Percentiles rank a stretch among this genome's conserved stretches.
These are phyloP conservation scores for Amanita pseudoporphyria DNA, from an alignment of 768 basidiomycete species.

Conservation along the genomic window DNA sequence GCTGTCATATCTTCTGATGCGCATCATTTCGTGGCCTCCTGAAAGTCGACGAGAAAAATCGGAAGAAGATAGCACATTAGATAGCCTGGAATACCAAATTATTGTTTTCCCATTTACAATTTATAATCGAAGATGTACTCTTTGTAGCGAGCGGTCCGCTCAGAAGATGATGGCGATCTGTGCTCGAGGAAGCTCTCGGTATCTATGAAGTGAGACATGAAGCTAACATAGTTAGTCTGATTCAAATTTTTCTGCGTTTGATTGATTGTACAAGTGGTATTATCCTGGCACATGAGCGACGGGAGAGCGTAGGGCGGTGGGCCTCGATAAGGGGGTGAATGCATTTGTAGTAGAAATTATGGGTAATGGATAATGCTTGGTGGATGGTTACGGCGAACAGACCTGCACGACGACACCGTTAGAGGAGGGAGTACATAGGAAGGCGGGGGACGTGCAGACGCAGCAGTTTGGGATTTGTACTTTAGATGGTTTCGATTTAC, in stretches of 20 bases:
- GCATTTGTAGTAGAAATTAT: no score
- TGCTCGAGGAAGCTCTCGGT: constrained; percentile 51
- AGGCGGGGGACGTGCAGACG: no score
- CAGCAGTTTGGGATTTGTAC: no score
- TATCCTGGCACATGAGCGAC: no score
- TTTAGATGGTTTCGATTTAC: no score
- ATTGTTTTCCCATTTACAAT: constrained; percentile 71
- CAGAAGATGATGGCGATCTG: constrained; percentile 54
- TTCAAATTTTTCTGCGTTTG: neutral
- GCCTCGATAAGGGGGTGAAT: no score
- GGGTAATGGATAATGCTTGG: no score
- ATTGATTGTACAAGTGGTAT: constrained; percentile 45
- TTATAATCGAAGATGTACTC: constrained; percentile 57
- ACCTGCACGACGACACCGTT: no score
- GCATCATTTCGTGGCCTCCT: constrained; percentile 49
- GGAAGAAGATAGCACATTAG: constrained; percentile 49
- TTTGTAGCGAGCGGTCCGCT: constrained; percentile 49
- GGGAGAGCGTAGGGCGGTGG: no score
- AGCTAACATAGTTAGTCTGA: constrained; percentile 51
- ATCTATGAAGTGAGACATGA: constrained; percentile 60
- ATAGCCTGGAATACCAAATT: constrained; percentile 40
- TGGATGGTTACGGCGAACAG: no score
- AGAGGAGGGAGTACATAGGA: no score
- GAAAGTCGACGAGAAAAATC: constrained; percentile 56
- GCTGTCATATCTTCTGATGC: constrained; percentile 65